Percentiles rank a stretch among this genome's conserved stretches.
Evolutionary conservation across 179 eudicot species (phyloP).

Genomic region (Gypsophila paniculata): DNA sequence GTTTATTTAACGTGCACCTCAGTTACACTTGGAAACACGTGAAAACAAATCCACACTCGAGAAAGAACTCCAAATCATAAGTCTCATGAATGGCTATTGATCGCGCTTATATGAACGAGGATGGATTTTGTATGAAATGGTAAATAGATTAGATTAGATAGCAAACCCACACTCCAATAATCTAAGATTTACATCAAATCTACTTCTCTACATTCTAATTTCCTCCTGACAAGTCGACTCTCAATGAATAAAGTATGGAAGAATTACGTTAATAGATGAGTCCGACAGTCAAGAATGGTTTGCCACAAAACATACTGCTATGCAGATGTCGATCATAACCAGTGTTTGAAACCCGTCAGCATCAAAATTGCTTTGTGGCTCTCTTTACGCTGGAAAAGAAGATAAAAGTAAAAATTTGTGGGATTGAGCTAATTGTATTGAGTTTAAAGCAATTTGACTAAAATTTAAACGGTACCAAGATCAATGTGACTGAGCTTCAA

Average conservation of each 20-base stretch:
- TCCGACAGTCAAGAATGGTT: not conserved
- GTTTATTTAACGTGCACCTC: no score
- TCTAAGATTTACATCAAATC: slow-evolving; percentile 20
- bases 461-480: not conserved
- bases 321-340: not conserved
- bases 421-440: not conserved
- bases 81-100: not conserved
- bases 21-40: no score
- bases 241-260: not conserved
- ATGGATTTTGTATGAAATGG: not conserved
- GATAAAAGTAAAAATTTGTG: not conserved
- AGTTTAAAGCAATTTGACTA: not conserved
- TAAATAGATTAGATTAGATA: slow-evolving; percentile 20
- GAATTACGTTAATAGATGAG: not conserved
- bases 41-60: no score
- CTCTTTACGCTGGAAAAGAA: not conserved
- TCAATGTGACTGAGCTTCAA: slow-evolving; percentile 75
- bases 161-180: not conserved
- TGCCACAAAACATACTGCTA: not conserved
- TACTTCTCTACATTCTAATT: slow-evolving; percentile 9
- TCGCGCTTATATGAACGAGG: not conserved
- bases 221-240: no score
- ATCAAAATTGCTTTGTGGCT: not conserved
- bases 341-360: not conserved
- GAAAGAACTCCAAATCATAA: not conserved